phyloP scores from a whole-genome alignment of 2,329 filamentous ascomycete genomes.

The Fusarium chaquense region DNA sequence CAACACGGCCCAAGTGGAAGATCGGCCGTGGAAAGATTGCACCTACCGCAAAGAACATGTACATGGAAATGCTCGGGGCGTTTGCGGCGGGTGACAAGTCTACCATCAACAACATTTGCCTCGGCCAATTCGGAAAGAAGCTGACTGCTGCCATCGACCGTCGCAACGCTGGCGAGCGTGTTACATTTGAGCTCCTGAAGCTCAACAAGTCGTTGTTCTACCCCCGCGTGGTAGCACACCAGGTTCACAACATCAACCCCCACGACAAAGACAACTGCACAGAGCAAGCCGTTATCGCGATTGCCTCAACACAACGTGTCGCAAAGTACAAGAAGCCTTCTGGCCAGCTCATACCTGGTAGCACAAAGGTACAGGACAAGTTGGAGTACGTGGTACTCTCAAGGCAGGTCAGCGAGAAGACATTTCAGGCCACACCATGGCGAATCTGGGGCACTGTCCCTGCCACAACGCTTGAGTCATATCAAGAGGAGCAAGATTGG shows the following conservation, averaged over 20 bases:
- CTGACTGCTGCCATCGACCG: conserved; percentile 66
- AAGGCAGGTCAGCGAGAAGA: conserved; percentile 58
- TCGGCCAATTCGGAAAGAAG: conserved; percentile 62
- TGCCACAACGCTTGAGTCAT: conserved; percentile 63
- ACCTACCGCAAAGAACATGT: conserved; percentile 69
- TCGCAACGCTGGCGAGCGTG: conserved; percentile 59
- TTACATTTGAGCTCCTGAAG: conserved; percentile 67
- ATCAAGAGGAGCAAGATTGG: conserved; percentile 52
- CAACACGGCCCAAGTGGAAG: conserved; percentile 59
- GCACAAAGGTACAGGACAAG: conserved; percentile 64
- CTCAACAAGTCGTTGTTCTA: conserved; percentile 59
- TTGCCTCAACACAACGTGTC: conserved; percentile 68
- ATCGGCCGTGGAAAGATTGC: conserved; percentile 57
- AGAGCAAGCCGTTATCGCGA: conserved; percentile 70
- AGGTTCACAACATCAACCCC: conserved; percentile 61
- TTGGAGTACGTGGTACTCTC: conserved; percentile 75
- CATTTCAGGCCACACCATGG: conserved; percentile 67
- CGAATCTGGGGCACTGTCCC: conserved; percentile 73
- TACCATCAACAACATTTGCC: conserved; percentile 66
- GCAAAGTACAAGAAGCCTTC: conserved; percentile 55
- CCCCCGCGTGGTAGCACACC: conserved; percentile 67
- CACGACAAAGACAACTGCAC: conserved; percentile 54
- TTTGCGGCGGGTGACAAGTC: conserved; percentile 69
- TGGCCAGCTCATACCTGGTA: conserved; percentile 59
- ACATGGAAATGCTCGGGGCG: conserved; percentile 70